Conservation (phyloP, 2,329 filamentous ascomycete species). For the Furcasterigmium furcatum region DNA sequence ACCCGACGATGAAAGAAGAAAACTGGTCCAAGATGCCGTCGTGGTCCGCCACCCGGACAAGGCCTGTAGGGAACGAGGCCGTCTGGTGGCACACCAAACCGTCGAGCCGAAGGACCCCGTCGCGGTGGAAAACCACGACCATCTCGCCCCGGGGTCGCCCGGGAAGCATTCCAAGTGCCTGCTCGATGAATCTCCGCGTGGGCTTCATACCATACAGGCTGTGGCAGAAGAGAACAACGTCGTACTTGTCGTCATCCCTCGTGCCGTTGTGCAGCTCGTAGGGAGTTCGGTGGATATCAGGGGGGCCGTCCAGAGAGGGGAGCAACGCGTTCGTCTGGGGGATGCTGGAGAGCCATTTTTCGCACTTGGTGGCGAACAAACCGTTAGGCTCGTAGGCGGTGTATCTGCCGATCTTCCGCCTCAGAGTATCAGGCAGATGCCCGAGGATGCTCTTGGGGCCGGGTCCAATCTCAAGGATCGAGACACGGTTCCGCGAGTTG, state of each 20-base stretch:
- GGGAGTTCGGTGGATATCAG: constrained; percentile 31
- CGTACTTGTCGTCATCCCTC: constrained; percentile 39
- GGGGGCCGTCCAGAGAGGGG: constrained; percentile 32
- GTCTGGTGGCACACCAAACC: constrained; percentile 45
- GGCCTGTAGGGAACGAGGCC: constrained; percentile 41
- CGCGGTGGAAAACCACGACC: constrained; percentile 55
- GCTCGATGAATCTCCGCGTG: constrained; percentile 40
- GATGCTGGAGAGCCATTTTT: constrained; percentile 41
- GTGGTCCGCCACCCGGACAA: constrained; percentile 37
- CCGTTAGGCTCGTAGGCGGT: constrained; percentile 50
- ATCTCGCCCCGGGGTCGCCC: constrained; percentile 35
- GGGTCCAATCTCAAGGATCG: constrained; percentile 57
- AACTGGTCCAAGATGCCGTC: constrained; percentile 47
- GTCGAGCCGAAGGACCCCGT: constrained; percentile 37
- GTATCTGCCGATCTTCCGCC: constrained; percentile 45
- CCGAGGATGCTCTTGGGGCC: constrained; percentile 53
- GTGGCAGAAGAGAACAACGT: constrained; percentile 60
- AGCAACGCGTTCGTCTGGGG: constrained; percentile 27
- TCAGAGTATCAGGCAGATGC: constrained; percentile 37
- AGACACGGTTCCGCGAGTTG: constrained; percentile 36
- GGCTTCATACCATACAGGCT: constrained; percentile 60
- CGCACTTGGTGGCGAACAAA: constrained; percentile 38
- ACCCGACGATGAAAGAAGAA: constrained; percentile 48
- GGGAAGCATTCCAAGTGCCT: constrained; percentile 43
- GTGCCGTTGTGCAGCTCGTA: too few relatives aligned